Evolutionary conservation across 495 filamentous ascomycete genomes (phyloP).

Genomic region (Penicillium antarcticum): DNA sequence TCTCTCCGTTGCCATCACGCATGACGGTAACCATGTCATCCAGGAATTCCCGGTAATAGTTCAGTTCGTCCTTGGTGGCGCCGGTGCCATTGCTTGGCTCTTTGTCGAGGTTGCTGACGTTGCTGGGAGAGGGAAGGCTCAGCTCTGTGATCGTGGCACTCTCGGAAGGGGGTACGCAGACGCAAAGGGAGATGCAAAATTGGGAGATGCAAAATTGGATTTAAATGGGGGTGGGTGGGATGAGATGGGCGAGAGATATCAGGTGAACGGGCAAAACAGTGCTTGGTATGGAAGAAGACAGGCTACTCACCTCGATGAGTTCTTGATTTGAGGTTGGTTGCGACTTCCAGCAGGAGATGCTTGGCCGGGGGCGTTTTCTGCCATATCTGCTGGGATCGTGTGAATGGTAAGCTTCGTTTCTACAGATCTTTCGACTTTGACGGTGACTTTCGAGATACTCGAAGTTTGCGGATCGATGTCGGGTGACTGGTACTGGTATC

Average conservation of each 20-base stretch:
- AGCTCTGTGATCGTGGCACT: not conserved
- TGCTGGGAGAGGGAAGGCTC: not conserved
- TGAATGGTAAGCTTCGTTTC: not conserved
- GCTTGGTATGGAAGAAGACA: too few relatives aligned
- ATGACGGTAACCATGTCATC: conserved; percentile 29
- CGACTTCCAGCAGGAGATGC: not conserved
- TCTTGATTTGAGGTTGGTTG: not conserved
- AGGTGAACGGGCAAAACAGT: too few relatives aligned
- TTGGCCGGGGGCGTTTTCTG: not conserved
- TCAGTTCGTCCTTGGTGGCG: not conserved
- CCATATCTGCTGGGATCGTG: not conserved
- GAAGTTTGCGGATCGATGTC: not conserved
- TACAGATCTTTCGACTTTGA: not conserved
- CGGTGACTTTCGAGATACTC: not conserved
- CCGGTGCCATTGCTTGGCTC: not conserved
- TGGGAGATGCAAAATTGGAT: too few relatives aligned
- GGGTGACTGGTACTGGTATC: not conserved
- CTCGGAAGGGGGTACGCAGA: not conserved
- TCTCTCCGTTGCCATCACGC: conserved; percentile 20
- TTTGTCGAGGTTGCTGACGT: not conserved
- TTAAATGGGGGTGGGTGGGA: not conserved
- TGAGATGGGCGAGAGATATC: not conserved
- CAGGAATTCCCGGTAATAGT: conserved; percentile 29
- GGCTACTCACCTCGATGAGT: not conserved
- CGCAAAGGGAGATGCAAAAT: not conserved